Conservation (phyloP, 2,329 filamentous ascomycete species). For the Scedosporium aurantiacum region DNA sequence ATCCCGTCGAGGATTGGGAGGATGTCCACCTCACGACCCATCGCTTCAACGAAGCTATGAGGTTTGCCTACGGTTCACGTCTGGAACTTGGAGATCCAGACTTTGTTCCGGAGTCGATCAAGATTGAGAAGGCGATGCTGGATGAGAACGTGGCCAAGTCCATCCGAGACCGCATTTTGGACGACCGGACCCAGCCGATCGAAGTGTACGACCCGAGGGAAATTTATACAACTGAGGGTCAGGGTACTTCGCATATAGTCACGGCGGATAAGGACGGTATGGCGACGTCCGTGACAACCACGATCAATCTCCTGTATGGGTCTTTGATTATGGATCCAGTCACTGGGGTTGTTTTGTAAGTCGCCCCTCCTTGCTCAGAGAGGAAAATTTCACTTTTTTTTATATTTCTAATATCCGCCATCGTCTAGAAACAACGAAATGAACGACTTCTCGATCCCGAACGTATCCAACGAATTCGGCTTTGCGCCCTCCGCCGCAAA, state of each 20-base stretch:
- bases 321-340: constrained; percentile 66
- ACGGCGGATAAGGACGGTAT: constrained; percentile 63
- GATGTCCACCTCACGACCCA: constrained; percentile 62
- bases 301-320: constrained; percentile 80
- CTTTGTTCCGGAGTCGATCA: constrained; percentile 53
- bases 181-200: constrained; percentile 59
- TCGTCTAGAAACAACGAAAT: constrained; percentile 43
- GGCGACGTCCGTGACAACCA: constrained; percentile 73
- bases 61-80: constrained; percentile 76
- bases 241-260: constrained; percentile 65
- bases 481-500: constrained; percentile 72
- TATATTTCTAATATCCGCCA: constrained; percentile 10
- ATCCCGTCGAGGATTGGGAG: constrained; percentile 41
- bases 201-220: constrained; percentile 61
- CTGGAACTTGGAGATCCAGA: constrained; percentile 72
- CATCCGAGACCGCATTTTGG: constrained; percentile 58
- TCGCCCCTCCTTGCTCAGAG: constrained; percentile 22
- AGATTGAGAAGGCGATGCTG: constrained; percentile 54
- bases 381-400: no score
- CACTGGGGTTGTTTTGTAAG: constrained; percentile 65
- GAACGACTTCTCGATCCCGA: constrained; percentile 81
- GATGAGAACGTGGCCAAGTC: constrained; percentile 43
- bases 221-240: constrained; percentile 56
- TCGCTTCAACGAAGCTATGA: constrained; percentile 69
- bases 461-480: constrained; percentile 67